These are phyloP conservation scores for Epichloe elymi DNA, from an alignment of 2,329 filamentous ascomycete genomes.

Conservation along the genomic window DNA sequence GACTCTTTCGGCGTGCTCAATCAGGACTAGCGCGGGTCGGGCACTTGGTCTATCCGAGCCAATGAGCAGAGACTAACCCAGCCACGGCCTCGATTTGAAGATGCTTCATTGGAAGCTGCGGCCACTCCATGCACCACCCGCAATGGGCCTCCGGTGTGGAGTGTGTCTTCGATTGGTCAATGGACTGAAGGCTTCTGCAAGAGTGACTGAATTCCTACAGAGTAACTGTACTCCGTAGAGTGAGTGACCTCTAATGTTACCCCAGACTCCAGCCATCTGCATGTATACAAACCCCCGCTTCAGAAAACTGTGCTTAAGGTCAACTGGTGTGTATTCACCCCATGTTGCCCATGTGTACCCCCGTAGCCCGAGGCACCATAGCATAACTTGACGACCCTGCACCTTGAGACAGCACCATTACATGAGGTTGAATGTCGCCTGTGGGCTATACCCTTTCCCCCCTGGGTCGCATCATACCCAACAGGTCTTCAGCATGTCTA, in stretches of 20 bases:
- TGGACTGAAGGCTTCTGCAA: conserved; percentile 8
- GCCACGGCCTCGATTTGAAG: conserved; percentile 5
- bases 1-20: conserved; percentile 33
- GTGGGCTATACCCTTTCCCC: conserved; percentile 6
- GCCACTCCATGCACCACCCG: conserved; percentile 11
- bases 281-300: not conserved
- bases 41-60: conserved; percentile 9
- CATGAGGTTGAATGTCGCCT: not conserved
- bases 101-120: conserved; percentile 14
- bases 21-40: conserved; percentile 20
- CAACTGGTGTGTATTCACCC: not conserved
- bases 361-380: too few species aligned
- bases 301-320: too few species aligned
- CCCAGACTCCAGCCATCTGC: conserved; percentile 3
- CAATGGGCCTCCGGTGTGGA: conserved; percentile 23
- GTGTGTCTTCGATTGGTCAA: conserved; percentile 19
- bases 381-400: too few species aligned
- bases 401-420: not conserved
- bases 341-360: not conserved
- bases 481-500: conserved; percentile 52
- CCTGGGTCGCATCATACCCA: conserved; percentile 45
- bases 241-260: conserved; percentile 4
- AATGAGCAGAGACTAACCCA: conserved; percentile 12
- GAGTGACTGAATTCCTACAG: conserved; percentile 17
- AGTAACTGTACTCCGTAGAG: too few species aligned